Base-by-base conservation (phyloP, 345 rosid genomes). In the Linum lewisii region DNA sequence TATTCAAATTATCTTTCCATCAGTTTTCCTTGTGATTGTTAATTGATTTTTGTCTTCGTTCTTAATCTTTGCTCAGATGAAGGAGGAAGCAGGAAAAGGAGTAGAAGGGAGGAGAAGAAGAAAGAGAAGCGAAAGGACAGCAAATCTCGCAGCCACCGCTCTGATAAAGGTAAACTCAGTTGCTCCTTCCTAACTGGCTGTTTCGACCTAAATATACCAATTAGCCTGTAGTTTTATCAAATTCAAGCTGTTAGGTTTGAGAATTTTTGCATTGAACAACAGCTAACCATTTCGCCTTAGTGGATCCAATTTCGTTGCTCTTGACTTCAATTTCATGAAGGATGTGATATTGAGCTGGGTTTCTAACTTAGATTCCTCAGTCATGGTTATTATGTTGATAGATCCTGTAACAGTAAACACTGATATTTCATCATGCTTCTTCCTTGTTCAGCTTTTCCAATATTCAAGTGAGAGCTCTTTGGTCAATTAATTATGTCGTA, bases 71-170 rank as follows among this genome's bases (percentile, higher is more conserved):
- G 53, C 7, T 19, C 65, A 87, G 95, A 80, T 57, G 92, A 80
- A 76, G 77, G 78, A 32, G 78, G 54, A 63, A 76, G 71, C 23
- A 81, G 83, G 72, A 71, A 61, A 44, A 81, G 79, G 68, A 84
- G 67, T 37, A 67, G 84, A 66, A 70, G 75, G 59, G 74, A 66
- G 18, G 23, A 16, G 65, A 82, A 59, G 54, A 78, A 73, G 68
- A 72, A 55, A 51, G 75, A 81, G 32, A 77, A 73, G 68, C 60
- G 66, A 54, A 77, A 72, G 68, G 81, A 72, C 1, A 79, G 76
- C 65, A 88, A 81, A 63, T 77, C 90, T 73, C 85, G 58, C 63
- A 84, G 71, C 67, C 85, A 79, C 63, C 70, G 64, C 51, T 80
- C 93, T 20, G 73, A 67, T 60, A 66, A 85, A 78, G 88, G 90